Evolutionary conservation across 768 basidiomycete genomes (phyloP).

Genomic region (Hygrocybe coccinea): DNA sequence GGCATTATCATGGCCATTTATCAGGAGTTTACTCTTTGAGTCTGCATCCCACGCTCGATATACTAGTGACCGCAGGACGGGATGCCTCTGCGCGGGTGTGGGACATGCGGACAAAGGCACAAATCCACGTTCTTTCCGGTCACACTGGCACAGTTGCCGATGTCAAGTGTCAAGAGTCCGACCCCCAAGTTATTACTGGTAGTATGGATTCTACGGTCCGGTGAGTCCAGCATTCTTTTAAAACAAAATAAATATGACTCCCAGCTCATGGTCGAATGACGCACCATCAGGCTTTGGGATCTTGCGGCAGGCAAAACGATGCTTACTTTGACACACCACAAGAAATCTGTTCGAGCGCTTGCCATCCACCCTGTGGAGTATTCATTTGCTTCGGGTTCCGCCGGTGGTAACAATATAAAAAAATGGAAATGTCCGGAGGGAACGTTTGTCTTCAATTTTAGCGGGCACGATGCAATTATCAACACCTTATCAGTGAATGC

Average conservation of each 20-base stretch:
- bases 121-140: slow-evolving; percentile 87
- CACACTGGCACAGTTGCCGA: slow-evolving; percentile 95
- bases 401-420: slow-evolving; percentile 99
- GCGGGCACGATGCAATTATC: slow-evolving; percentile 95
- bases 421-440: slow-evolving; percentile 99
- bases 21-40: slow-evolving; percentile 95
- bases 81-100: slow-evolving; percentile 97
- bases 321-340: slow-evolving; percentile 97
- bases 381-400: slow-evolving; percentile 90
- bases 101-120: slow-evolving; percentile 99
- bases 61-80: slow-evolving; percentile 91
- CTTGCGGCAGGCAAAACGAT: slow-evolving; percentile 96
- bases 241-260: not conserved
- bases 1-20: slow-evolving; percentile 97
- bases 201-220: slow-evolving; percentile 97
- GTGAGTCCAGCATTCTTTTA: slow-evolving; percentile 43
- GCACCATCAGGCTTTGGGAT: slow-evolving; percentile 76
- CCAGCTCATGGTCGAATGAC: not conserved
- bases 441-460: slow-evolving; percentile 91
- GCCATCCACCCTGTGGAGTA: slow-evolving; percentile 96
- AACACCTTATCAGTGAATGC: slow-evolving; percentile 91
- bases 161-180: slow-evolving; percentile 93
- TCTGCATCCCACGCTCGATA: slow-evolving; percentile 91
- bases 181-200: slow-evolving; percentile 96
- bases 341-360: slow-evolving; percentile 92